Evolutionary conservation across 257 asterid genomes (phyloP).

Genomic region (Jaltomata sinuosa): DNA sequence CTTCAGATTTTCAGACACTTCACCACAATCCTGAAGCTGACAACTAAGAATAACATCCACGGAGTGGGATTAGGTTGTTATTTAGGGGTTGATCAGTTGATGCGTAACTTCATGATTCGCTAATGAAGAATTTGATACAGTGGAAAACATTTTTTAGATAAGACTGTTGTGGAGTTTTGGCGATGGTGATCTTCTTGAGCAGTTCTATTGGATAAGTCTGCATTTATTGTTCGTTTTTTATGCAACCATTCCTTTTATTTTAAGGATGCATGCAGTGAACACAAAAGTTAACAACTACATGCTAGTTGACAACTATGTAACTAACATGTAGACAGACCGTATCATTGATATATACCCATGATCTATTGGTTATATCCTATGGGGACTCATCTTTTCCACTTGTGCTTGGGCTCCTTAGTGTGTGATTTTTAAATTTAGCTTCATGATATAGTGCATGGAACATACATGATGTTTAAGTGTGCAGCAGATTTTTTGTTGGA

Average conservation of each 20-base stretch:
- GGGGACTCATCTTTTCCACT: not conserved
- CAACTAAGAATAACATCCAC: too few species aligned
- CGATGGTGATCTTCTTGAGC: not conserved
- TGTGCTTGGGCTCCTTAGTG: not conserved
- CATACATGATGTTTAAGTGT: not conserved
- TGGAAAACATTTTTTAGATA: not conserved
- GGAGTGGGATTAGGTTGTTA: too few species aligned
- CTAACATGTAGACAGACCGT: not conserved
- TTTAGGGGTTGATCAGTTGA: too few species aligned
- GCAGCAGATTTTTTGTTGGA: not conserved
- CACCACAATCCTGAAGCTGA: too few species aligned
- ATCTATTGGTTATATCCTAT: not conserved
- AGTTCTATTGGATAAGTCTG: not conserved
- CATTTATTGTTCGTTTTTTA: not conserved
- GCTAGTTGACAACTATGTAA: not conserved
- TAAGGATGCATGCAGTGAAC: not conserved
- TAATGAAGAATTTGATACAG: not conserved
- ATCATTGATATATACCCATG: not conserved
- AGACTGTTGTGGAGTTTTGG: not conserved
- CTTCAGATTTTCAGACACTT: too few species aligned
- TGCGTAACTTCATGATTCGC: not conserved
- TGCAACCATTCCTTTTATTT: not conserved
- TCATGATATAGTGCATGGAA: not conserved
- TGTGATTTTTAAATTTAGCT: not conserved
- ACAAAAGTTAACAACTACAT: not conserved